Percentiles rank a stretch among this genome's conserved stretches.
Evolutionary conservation across 768 basidiomycete species (phyloP).

Genomic region (Agrocybe praecox): DNA sequence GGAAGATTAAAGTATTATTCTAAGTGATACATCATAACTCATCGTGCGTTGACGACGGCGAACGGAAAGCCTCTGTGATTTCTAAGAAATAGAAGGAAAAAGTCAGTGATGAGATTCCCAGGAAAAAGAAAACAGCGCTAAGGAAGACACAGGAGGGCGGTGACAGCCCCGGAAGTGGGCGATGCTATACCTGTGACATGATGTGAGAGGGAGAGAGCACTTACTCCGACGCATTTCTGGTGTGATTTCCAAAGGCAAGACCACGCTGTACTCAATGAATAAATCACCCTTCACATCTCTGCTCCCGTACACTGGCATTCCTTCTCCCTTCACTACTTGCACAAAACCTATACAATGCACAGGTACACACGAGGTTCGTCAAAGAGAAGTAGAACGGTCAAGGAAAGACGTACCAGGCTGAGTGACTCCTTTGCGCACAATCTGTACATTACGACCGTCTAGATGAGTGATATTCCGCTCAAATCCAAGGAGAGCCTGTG

Average conservation of each 20-base stretch:
- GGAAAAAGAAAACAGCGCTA: not conserved
- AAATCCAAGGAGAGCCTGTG: constrained; percentile 95
- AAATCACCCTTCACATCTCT: constrained; percentile 71
- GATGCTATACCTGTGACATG: not conserved
- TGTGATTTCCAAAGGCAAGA: constrained; percentile 77
- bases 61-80: constrained; percentile 55
- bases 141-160: not conserved
- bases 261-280: constrained; percentile 92
- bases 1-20: constrained; percentile 19
- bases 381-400: not conserved
- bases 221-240: constrained; percentile 73
- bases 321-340: constrained; percentile 84
- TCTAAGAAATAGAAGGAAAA: constrained; percentile 37
- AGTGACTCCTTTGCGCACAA: constrained; percentile 80
- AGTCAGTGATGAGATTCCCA: constrained; percentile 5
- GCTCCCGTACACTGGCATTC: constrained; percentile 77
- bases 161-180: not conserved
- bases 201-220: constrained; percentile 30
- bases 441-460: constrained; percentile 77
- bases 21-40: constrained; percentile 38
- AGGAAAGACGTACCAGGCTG: constrained; percentile 73
- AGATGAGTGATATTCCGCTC: constrained; percentile 89
- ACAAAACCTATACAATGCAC: constrained; percentile 65
- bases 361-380: not conserved
- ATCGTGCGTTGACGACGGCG: constrained; percentile 37